Evolutionary conservation across 495 filamentous ascomycete genomes (phyloP).

Genomic region (Haplographium delicatum): DNA sequence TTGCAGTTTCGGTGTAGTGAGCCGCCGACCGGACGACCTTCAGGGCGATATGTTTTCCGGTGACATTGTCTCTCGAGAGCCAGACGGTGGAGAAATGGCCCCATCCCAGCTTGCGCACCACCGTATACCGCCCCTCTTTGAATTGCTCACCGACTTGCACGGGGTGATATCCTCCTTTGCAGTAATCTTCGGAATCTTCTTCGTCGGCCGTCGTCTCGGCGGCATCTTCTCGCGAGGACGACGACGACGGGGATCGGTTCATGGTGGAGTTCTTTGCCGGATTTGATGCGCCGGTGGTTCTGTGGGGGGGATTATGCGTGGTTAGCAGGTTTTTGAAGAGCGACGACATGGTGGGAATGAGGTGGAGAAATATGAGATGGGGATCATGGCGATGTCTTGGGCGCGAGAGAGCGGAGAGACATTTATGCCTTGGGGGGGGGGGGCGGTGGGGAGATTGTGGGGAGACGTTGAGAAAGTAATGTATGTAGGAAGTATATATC

Average conservation of each 20-base stretch:
- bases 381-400: slow-evolving; percentile 4
- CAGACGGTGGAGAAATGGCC: slow-evolving; percentile 99
- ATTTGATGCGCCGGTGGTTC: slow-evolving; percentile 29
- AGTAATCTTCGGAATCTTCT: slow-evolving; percentile 98
- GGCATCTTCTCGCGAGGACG: slow-evolving; percentile 68
- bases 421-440: not conserved
- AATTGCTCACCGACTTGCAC: slow-evolving; percentile 91
- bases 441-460: not conserved
- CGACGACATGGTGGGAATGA: slow-evolving; percentile 20
- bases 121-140: slow-evolving; percentile 94
- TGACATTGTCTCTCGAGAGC: slow-evolving; percentile 88
- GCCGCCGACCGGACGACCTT: slow-evolving; percentile 97
- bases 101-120: slow-evolving; percentile 97
- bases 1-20: slow-evolving; percentile 97
- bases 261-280: slow-evolving; percentile 28
- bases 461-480: not conserved
- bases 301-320: slow-evolving; percentile 24
- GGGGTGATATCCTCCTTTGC: slow-evolving; percentile 96
- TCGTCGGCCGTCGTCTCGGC: slow-evolving; percentile 94
- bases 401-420: not conserved
- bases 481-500: too few relatives aligned
- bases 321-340: slow-evolving; percentile 25
- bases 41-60: slow-evolving; percentile 89
- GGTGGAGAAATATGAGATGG: too few relatives aligned
- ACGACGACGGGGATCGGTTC: slow-evolving; percentile 76